phyloP scores from a whole-genome alignment of 2,329 filamentous ascomycete species.

The Aspergillus intermedius region DNA sequence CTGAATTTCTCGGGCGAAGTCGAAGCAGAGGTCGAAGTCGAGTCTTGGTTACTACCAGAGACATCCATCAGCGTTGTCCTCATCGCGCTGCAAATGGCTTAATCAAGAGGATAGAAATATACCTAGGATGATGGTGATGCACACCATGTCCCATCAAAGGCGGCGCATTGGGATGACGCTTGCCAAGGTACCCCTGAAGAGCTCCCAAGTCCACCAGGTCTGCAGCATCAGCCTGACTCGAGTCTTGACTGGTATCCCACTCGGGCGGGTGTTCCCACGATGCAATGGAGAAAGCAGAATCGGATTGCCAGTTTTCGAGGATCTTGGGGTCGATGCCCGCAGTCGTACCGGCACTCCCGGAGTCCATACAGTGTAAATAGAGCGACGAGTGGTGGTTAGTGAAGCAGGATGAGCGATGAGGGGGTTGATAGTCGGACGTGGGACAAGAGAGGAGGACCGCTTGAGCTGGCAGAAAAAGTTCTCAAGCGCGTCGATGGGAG shows the following conservation, averaged over 20 bases:
- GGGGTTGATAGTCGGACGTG: too few species aligned
- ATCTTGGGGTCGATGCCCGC: constrained; percentile 39
- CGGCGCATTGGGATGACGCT: constrained; percentile 11
- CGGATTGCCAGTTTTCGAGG: constrained; percentile 35
- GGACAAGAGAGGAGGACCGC: not conserved
- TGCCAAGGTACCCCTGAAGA: constrained; percentile 23
- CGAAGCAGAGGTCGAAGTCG: constrained; percentile 9
- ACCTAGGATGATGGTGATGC: not conserved
- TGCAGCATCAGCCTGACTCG: constrained; percentile 28
- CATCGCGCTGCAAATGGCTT: not conserved
- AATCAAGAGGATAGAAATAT: constrained; percentile 1
- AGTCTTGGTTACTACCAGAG: constrained; percentile 25
- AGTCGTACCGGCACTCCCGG: constrained; percentile 29
- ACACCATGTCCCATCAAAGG: constrained; percentile 19
- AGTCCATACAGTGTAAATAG: constrained; percentile 29
- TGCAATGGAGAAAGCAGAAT: constrained; percentile 26
- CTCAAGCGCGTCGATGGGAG: not conserved
- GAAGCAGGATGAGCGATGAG: not conserved
- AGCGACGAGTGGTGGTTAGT: not conserved
- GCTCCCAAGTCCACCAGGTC: constrained; percentile 29
- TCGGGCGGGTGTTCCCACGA: constrained; percentile 34
- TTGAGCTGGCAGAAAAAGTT: not conserved
- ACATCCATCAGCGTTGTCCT: constrained; percentile 6
- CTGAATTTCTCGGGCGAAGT: constrained; percentile 23
- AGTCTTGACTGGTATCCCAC: constrained; percentile 35